These are phyloP conservation scores for Coemansia sp. DNA, from an alignment of 192 early-diverging fungal genomes.

Conservation along the genomic window DNA sequence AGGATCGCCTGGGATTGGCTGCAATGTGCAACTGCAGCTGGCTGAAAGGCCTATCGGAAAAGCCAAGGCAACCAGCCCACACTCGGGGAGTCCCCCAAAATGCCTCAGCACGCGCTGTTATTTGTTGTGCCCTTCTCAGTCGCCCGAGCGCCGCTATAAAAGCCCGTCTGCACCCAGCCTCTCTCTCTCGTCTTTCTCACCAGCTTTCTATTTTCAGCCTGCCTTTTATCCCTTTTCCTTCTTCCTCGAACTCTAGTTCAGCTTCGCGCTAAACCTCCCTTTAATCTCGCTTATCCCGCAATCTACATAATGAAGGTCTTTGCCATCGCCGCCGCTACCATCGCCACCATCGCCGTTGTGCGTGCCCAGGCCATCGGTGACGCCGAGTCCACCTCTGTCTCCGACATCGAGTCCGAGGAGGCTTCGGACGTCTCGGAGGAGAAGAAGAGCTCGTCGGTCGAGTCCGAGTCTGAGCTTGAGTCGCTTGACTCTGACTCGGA, in stretches of 20 bases:
- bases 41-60: neutral
- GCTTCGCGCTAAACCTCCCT: neutral
- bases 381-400: conserved; percentile 4
- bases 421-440: neutral
- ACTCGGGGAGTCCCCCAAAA: neutral
- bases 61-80: neutral
- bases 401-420: conserved; percentile 9
- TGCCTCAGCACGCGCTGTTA: conserved; percentile 4
- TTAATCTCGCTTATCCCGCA: conserved; percentile 3
- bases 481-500: neutral
- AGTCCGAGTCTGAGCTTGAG: conserved; percentile 1
- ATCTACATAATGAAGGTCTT: conserved; percentile 43
- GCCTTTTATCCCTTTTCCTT: neutral
- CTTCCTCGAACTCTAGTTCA: conserved; percentile 2
- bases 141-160: conserved; percentile 1
- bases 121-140: neutral
- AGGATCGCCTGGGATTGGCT: neutral
- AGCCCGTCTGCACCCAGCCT: neutral
- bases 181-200: neutral
- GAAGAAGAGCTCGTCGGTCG: conserved; percentile 7
- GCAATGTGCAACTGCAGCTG: neutral
- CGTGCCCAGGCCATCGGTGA: conserved; percentile 17
- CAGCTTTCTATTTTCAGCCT: neutral
- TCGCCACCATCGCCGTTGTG: conserved; percentile 31
- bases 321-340: conserved; percentile 24